phyloP scores from a whole-genome alignment of 129 eudicot species.

The Ambrosia trifida region DNA sequence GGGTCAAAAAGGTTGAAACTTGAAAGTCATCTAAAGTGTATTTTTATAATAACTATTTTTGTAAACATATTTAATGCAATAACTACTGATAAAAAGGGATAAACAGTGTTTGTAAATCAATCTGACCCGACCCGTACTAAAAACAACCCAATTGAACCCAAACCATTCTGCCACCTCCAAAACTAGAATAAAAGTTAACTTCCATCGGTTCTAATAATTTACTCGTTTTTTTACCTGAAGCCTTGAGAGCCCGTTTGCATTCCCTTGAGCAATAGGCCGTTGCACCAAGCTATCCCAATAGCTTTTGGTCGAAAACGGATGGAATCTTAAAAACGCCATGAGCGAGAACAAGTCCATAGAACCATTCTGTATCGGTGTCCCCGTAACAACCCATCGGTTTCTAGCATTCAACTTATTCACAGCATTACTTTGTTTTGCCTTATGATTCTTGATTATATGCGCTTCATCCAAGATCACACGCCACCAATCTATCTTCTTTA shows the following conservation, averaged over 20 bases:
- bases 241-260: constrained; percentile 60
- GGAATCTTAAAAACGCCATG: constrained; percentile 74
- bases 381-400: constrained; percentile 89
- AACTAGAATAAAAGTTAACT: constrained; percentile 4
- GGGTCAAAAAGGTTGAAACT: no score
- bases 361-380: constrained; percentile 91
- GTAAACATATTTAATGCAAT: background rate
- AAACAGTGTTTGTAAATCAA: background rate
- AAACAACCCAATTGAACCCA: background rate
- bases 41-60: background rate
- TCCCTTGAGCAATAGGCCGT: constrained; percentile 68
- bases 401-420: constrained; percentile 57
- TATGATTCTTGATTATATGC: constrained; percentile 75
- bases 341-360: constrained; percentile 77
- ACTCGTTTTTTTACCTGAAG: constrained; percentile 61
- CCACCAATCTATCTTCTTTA: constrained; percentile 76
- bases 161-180: background rate
- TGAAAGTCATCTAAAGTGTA: no score
- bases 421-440: constrained; percentile 62
- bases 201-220: background rate
- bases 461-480: constrained; percentile 94
- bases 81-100: background rate
- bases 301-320: constrained; percentile 67
- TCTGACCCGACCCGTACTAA: background rate
- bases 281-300: constrained; percentile 83